phyloP scores from a whole-genome alignment of 1,139 yeast species.

The Pichia norvegensis region DNA sequence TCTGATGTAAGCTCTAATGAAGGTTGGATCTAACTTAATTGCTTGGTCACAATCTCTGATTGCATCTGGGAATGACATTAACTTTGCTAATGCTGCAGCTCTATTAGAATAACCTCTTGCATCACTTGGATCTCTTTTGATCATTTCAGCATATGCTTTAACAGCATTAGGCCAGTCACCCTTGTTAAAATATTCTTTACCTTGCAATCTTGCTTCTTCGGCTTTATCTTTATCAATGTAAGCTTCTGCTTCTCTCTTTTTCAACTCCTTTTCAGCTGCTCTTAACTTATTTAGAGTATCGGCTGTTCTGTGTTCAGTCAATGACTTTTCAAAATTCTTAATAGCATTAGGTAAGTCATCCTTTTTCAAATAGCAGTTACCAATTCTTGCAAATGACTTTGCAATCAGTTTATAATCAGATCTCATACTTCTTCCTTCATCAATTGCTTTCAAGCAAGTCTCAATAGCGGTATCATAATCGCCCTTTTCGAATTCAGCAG shows the following conservation, averaged over 20 bases:
- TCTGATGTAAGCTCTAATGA: conserved; percentile 92
- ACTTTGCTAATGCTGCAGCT: conserved; percentile 92
- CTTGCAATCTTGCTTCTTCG: conserved; percentile 88
- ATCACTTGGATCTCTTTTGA: conserved; percentile 92
- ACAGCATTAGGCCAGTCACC: conserved; percentile 98
- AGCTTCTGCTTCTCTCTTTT: conserved; percentile 64
- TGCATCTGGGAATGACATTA: conserved; percentile 96
- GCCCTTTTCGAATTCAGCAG: conserved; percentile 95
- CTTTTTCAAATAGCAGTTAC: conserved; percentile 70
- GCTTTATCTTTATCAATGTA: conserved; percentile 89
- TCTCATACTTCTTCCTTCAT: conserved; percentile 79
- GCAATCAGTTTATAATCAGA: conserved; percentile 91
- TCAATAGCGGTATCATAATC: conserved; percentile 77
- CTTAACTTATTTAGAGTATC: conserved; percentile 86
- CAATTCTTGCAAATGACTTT: conserved; percentile 88
- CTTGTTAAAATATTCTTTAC: conserved; percentile 80
- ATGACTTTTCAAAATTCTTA: conserved; percentile 75
- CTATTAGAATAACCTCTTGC: conserved; percentile 97
- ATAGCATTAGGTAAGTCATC: conserved; percentile 69
- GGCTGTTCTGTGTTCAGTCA: conserved; percentile 97
- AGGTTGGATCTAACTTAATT: conserved; percentile 76
- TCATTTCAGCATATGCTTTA: conserved; percentile 88
- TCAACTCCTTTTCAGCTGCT: conserved; percentile 77
- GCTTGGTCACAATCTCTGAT: conserved; percentile 88
- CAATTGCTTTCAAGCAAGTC: conserved; percentile 78